Percentiles rank a stretch among this genome's conserved stretches.
Evolutionary conservation across 2,329 filamentous ascomycete species (phyloP).

Genomic region (Xylariaceae sp.): DNA sequence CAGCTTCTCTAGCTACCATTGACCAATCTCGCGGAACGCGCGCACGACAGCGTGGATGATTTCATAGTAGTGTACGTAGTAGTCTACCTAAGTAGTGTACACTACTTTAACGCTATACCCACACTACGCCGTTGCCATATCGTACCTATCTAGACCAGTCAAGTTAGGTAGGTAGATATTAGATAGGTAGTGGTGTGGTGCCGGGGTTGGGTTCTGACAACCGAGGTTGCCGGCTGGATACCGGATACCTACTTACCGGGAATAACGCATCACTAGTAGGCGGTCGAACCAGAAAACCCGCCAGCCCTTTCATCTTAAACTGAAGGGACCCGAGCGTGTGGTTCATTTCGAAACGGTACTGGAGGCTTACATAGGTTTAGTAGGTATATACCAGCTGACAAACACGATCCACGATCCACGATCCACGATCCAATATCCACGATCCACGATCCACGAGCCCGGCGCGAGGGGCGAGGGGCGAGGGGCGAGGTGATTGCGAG

Average conservation of each 20-base stretch:
- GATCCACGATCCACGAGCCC: slow-evolving; percentile 11
- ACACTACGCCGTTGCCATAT: too few relatives aligned
- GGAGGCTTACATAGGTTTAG: not conserved
- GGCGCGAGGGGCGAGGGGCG: slow-evolving; percentile 10
- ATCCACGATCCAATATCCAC: too few relatives aligned
- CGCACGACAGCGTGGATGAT: not conserved
- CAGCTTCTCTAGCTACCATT: not conserved
- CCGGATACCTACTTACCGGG: not conserved
- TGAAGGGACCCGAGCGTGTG: slow-evolving; percentile 17
- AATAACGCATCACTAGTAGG: not conserved
- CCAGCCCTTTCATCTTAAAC: slow-evolving; percentile 1
- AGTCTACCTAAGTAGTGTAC: not conserved
- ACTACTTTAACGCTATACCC: not conserved
- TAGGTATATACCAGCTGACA: too few relatives aligned
- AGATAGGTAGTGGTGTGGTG: too few relatives aligned
- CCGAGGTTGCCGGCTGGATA: slow-evolving; percentile 6
- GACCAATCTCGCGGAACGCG: too few relatives aligned
- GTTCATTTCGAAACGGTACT: slow-evolving; percentile 6
- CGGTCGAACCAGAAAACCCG: not conserved
- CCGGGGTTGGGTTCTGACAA: not conserved
- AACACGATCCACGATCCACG: too few relatives aligned
- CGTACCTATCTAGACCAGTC: too few relatives aligned
- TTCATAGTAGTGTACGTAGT: too few relatives aligned
- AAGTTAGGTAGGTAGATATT: too few relatives aligned
- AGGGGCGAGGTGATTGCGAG: slow-evolving; percentile 3